Base-by-base conservation (phyloP, 495 filamentous ascomycete genomes). In the Niebla homalea region DNA sequence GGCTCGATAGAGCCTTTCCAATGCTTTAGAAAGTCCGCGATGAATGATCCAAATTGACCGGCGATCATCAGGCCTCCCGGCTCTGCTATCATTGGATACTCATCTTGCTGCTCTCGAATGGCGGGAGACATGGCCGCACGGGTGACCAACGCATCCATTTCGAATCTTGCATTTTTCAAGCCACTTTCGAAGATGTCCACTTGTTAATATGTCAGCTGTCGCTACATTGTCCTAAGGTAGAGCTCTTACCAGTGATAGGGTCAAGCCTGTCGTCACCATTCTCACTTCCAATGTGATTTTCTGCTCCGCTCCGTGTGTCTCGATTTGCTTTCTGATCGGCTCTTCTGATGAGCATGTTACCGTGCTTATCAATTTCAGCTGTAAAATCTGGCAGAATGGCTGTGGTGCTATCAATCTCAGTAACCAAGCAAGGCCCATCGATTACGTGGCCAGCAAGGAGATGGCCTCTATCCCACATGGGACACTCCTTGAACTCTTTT, bases 111-210 rank as follows among this genome's bases (percentile, higher is more conserved):
- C 45, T 75, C 72, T 26, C 71, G 64, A 36, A 73, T 73, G 0
- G 71, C 71, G 1, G 72, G 70, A 1, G 68, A 72, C 70, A 75
- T 75, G 19, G 70, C 70, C 51, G 69, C 73, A 11, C 70, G 63
- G 1, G 73, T 62, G 70, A 75, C 72, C 48, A 75, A 57, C 11
- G 64, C 68, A 44, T 74, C 72, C 72, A 75, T 75, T 46, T 75
- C 71, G 20, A 62, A 54, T 19, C 72, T 65, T 25, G 72, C 73
- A 2, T 70, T 72, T 2, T 60, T 65, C 4, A 75, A 63, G 3
- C 70, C 64, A 4, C 67, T 64, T 1, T 67, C 71, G 0, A 72
- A 66, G 18, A 75, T 61, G 5, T 68, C 51, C 0, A 67, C 65
- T 14, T 2, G 14, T 7, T 32, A 7, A 12, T 32, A 11, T 11